A percentile compares a stretch with the other conserved stretches of the same genome.
Conservation (phyloP, 495 filamentous ascomycete species). For the Delitschia confertaspora region DNA sequence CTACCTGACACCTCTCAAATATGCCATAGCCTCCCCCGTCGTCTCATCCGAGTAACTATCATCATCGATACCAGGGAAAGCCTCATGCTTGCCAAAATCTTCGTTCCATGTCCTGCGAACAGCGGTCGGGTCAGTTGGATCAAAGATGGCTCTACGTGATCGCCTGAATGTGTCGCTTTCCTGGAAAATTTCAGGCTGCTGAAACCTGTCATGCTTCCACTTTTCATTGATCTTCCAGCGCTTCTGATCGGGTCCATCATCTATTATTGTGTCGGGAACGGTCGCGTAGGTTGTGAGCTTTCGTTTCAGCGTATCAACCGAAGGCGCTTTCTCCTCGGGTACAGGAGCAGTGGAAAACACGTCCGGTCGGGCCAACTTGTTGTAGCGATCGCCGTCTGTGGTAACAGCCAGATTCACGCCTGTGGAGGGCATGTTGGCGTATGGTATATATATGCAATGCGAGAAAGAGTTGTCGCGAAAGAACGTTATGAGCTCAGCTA, state of each 20-base stretch:
- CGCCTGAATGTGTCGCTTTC: neutral
- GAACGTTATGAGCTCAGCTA: too few species aligned
- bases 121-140: neutral
- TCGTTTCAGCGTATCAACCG: neutral
- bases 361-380: conserved; percentile 22
- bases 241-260: conserved; percentile 1
- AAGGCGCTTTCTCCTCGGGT: too few species aligned
- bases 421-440: conserved; percentile 2
- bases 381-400: conserved; percentile 20
- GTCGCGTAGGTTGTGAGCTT: neutral
- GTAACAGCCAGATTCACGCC: conserved; percentile 21
- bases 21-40: conserved; percentile 18
- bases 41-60: conserved; percentile 7
- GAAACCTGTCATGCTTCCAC: neutral
- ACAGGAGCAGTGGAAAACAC: conserved; percentile 1
- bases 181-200: too few species aligned
- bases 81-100: conserved; percentile 1
- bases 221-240: neutral
- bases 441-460: too few species aligned
- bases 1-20: conserved; percentile 30
- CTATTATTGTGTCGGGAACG: conserved; percentile 8
- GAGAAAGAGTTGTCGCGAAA: too few species aligned
- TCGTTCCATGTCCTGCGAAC: neutral
- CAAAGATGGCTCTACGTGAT: neutral
- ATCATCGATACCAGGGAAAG: conserved; percentile 8